Base-by-base conservation (phyloP, 257 asterid species). In the Penstemon newberryi region DNA sequence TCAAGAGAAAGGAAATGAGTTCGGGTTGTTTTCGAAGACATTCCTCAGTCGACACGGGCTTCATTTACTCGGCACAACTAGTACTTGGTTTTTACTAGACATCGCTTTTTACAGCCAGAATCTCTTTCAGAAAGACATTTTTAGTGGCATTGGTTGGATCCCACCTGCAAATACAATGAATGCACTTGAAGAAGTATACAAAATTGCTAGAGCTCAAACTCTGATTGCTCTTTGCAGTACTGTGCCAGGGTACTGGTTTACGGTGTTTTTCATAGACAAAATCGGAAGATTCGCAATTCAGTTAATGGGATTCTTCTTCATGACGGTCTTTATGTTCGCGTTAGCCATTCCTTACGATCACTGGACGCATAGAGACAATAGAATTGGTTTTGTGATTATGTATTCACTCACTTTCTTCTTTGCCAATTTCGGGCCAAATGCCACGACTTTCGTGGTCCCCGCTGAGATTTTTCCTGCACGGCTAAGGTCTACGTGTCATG, bases 171-270 rank as follows among this genome's bases (percentile, higher is more conserved):
- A 66, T 36, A 66, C 67, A 4, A 83, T 79, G 83, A 83, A 70
- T 40, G 84, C 85, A 0, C 33, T 75, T 8, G 64, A 83, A 6
- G 87, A 82, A 46, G 81, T 82, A 8, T 79, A 50, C 38, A 68
- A 37, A 1, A 65, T 79, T 15, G 67, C 87, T 0, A 75, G 58
- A 50, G 87, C 87, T 37, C 85, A 82, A 47, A 79, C 87, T 4
- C 72, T 82, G 0, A 77, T 82, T n/a, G 85, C 87, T 0, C 79
- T 82, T 0, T 80, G 75, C 62, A 67, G 84, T 61, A 83, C 88
- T 0, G 88, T 80, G 45, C 88, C 84, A 0, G 87, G 85, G 4
- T 82, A 82, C 52, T 82, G 87, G 87, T 79, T 82, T 41, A 82
- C 87, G 2, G 85, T 82, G 9, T 61, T 57, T 0, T 72, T 82